Evolutionary conservation across 306 rosid species (phyloP).

Genomic region (Casuarina equisetifolia): DNA sequence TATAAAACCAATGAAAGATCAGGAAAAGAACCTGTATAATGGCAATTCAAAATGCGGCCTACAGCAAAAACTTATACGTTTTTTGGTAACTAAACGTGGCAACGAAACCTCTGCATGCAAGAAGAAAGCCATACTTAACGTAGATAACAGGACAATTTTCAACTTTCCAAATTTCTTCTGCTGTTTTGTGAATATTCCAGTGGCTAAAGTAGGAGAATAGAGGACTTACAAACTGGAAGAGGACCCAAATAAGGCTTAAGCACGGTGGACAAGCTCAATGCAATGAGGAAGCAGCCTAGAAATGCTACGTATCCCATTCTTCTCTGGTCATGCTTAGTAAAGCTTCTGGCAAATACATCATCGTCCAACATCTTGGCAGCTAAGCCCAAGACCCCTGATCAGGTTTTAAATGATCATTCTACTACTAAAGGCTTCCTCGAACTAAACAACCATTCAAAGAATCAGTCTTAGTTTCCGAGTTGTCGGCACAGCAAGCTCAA

Average conservation of each 20-base stretch:
- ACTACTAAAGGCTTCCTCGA: conserved; percentile 7
- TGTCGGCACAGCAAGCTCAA: conserved; percentile 27
- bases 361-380: conserved; percentile 48
- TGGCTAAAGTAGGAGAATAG: conserved; percentile 1
- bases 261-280: conserved; percentile 63
- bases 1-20: conserved; percentile 26
- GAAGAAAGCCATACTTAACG: not conserved
- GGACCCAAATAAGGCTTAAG: conserved; percentile 67
- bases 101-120: not conserved
- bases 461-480: conserved; percentile 22
- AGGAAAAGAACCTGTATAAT: conserved; percentile 1
- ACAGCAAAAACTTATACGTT: not conserved
- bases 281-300: conserved; percentile 49
- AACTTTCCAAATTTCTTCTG: not conserved
- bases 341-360: conserved; percentile 73
- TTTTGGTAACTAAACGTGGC: not conserved
- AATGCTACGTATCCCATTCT: conserved; percentile 73
- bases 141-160: not conserved
- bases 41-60: not conserved
- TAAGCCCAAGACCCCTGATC: conserved; percentile 24
- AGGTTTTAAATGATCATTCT: conserved; percentile 26
- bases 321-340: conserved; percentile 75
- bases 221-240: conserved; percentile 61
- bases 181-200: conserved; percentile 5
- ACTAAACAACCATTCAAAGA: conserved; percentile 1